phyloP scores from a whole-genome alignment of 305 asterid genomes.

The Solanum hybrid region DNA sequence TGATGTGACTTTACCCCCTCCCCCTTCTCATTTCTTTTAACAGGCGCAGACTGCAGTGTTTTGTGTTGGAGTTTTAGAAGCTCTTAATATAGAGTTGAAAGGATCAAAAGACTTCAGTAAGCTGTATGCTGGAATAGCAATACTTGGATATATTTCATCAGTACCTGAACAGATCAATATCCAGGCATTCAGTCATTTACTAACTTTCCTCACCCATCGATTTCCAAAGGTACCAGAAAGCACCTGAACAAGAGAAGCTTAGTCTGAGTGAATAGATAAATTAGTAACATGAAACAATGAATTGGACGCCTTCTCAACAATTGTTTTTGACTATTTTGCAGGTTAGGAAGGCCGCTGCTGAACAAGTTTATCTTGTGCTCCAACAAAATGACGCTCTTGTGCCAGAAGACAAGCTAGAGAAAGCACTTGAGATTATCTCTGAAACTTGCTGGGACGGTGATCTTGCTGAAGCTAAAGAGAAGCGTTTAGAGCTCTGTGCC shows the following conservation, averaged over 20 bases:
- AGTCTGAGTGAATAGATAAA: neutral
- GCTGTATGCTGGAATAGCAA: constrained; percentile 73
- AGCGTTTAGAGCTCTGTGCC: constrained; percentile 42
- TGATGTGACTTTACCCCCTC: neutral
- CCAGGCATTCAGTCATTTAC: constrained; percentile 59
- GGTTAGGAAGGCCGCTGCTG: constrained; percentile 79
- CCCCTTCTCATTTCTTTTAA: neutral
- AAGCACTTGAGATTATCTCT: constrained; percentile 61
- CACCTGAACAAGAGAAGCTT: neutral
- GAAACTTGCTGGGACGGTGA: constrained; percentile 97
- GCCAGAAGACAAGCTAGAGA: constrained; percentile 49
- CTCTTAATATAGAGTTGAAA: constrained; percentile 61
- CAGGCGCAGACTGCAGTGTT: constrained; percentile 66
- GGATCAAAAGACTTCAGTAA: constrained; percentile 82
- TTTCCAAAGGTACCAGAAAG: constrained; percentile 64
- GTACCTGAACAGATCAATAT: constrained; percentile 43
- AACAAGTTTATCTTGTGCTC: constrained; percentile 76
- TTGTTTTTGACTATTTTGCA: constrained; percentile 16
- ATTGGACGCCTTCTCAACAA: neutral
- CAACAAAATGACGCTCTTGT: constrained; percentile 56
- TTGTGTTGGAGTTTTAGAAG: constrained; percentile 58
- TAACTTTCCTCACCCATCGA: constrained; percentile 68
- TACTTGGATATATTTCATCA: constrained; percentile 82
- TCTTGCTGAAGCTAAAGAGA: constrained; percentile 59
- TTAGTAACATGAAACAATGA: neutral